Base-by-base conservation (phyloP, 2,329 filamentous ascomycete species). In the Chalaropsis thielavioides region DNA sequence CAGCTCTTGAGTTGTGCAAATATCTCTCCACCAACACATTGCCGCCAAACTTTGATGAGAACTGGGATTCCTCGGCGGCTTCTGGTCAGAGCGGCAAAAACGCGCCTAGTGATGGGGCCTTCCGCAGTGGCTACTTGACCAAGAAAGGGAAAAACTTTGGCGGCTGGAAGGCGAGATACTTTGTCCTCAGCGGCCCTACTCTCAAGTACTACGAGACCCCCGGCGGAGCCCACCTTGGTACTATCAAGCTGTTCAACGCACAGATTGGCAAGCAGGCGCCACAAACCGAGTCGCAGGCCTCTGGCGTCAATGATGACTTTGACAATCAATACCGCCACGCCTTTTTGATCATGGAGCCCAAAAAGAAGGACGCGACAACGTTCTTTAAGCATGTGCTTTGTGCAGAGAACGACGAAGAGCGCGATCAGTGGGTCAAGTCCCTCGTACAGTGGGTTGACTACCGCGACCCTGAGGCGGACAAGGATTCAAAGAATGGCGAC, bases 121-220 rank as follows among this genome's bases (percentile, higher is more conserved):
- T 86, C 67, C 90, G 90, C 72, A 92, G 86, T 72, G 94, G 94
- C 8, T 99, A 97, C 74, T 78, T 99, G 61, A 97, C 94, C 1
- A 99, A 99, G 77, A 84, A 89, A 70, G 94, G 94, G 61, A 99
- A 99, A 79, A 97, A 97, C 72, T 99, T 99, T 76, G 94, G 94
- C 62, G 94, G 94, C 61, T 99, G 94, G 94, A 99, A 99, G 75
- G 92, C 91, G 11, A 77, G 83, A 41, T 85, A 83, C 71, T 86
- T 86, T 71, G 76, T 83, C 24, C 76, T 84, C 13, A 81, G 84
- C 63, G 81, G 82, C 0, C 81, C 81, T n/a, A 75, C 78, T 8
- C 71, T 99, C 70, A 91, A 88, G 71, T 99, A 99, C 73, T 97
- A 89, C 71, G 94, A 99, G 75, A 84, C 88, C 1, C 91, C 90